Evolutionary conservation across 2,329 filamentous ascomycete species (phyloP), one percentile per base, ranked within the genome.

Genomic region (Aspergillaceae sp.): DNA sequence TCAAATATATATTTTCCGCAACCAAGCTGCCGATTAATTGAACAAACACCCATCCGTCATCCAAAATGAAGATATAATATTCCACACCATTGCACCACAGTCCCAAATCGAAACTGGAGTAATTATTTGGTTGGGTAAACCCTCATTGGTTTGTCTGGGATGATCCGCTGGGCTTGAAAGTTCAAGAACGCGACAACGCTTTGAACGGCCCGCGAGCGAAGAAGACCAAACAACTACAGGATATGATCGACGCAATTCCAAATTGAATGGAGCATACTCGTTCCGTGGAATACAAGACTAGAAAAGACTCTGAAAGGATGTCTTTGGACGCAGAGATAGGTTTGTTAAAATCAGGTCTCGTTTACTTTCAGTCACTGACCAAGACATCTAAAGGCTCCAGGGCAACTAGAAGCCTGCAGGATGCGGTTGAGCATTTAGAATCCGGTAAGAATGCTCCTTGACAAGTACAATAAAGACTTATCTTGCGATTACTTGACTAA

Each of bases 381-480:
- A 26, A 9, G 19, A 19, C 19, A 19, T 19, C 19, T 43, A 44
- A 34, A 50, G 54, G 53, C 34, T 11, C 43, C 30, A 42, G 52
- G 46, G 49, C 57, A 34, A 59, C 38, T 42, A 52, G 36, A 38
- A 27, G 51, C 49, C 55, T 68, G 51, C 46, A 55, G 27, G 61
- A 67, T 56, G 60, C 62, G 2, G 41, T 67, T n/a, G 54, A 66
- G 46, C 63, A 65, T 51, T 48, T 68, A 40, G 65, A 67, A 59
- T 58, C 63, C 40, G 61, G 65, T 67, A 62, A 44, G 58, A 6
- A 4, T 4, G 19, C 7, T 11, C 26, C 19, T 33, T 5, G 5
- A 26, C 10, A 30, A 29, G 34, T 28, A 28, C 7, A 28, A 9
- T 32, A 32, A 9, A 3, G 6, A 6, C 5, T 32, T 32, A 32